Percentiles rank a stretch among this genome's conserved stretches.
phyloP scores from a whole-genome alignment of 2,329 filamentous ascomycete species.

The Pseudogymnoascus sp. region DNA sequence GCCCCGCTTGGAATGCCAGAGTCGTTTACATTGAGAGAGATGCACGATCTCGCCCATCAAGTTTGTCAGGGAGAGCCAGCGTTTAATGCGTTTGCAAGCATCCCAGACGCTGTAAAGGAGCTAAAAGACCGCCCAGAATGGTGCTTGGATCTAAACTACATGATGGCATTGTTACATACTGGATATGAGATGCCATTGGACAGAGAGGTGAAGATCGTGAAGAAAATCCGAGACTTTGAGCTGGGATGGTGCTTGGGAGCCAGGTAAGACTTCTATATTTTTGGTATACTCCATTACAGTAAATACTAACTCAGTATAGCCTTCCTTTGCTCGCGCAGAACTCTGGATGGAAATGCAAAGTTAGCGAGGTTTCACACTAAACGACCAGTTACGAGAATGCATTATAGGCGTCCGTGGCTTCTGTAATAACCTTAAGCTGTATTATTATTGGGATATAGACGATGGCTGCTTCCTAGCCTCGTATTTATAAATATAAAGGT shows the following conservation, averaged over 20 bases:
- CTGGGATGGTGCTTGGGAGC: constrained; percentile 96
- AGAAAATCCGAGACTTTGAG: constrained; percentile 97
- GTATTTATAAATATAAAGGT: neutral
- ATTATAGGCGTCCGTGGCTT: constrained; percentile 3
- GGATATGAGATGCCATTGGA: constrained; percentile 98
- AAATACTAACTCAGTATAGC: constrained; percentile 45
- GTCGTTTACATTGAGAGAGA: constrained; percentile 83
- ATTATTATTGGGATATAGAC: constrained; percentile 8
- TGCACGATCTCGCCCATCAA: constrained; percentile 74
- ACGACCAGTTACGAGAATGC: constrained; percentile 2
- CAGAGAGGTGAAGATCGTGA: constrained; percentile 92
- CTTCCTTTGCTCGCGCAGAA: constrained; percentile 72
- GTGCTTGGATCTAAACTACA: constrained; percentile 94
- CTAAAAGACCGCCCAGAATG: constrained; percentile 76
- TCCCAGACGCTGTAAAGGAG: constrained; percentile 73
- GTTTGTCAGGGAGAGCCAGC: constrained; percentile 72
- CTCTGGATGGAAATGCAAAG: constrained; percentile 84
- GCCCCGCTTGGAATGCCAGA: constrained; percentile 96
- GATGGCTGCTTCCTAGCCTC: neutral
- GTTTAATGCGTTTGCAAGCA: constrained; percentile 74
- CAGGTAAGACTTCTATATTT: constrained; percentile 52
- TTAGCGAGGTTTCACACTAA: constrained; percentile 48
- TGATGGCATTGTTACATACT: constrained; percentile 84
- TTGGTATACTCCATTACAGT: neutral
- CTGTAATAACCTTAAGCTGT: neutral